Conservation (phyloP, 768 basidiomycete species). For the Trichaptum fuscoviolaceum region DNA sequence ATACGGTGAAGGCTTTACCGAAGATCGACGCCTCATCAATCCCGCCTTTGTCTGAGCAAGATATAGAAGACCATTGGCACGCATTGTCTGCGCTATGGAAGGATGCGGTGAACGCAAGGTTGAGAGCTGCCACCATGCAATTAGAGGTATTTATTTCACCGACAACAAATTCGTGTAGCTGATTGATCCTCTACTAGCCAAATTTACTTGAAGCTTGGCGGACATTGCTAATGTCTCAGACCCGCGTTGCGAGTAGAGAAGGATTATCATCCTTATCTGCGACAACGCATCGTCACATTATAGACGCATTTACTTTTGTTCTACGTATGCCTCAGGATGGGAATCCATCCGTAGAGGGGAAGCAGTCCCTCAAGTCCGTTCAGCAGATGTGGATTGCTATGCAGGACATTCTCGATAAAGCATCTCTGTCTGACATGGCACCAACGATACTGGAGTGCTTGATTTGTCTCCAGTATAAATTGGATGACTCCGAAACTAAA, state of each 20-base stretch:
- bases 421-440: background rate
- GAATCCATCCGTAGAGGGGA: background rate
- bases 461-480: background rate
- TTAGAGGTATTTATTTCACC: background rate
- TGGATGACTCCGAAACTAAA: background rate
- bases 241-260: background rate
- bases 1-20: conserved; percentile 6
- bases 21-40: conserved; percentile 2
- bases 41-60: conserved; percentile 5
- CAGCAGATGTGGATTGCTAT: background rate
- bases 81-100: conserved; percentile 12
- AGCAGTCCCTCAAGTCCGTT: background rate
- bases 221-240: background rate
- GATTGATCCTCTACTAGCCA: background rate
- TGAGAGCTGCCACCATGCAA: background rate
- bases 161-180: background rate
- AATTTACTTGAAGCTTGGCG: background rate
- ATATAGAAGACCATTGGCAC: conserved; percentile 10
- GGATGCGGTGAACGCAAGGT: conserved; percentile 1
- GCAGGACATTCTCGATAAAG: background rate
- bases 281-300: background rate
- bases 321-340: background rate
- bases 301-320: background rate
- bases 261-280: background rate
- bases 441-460: background rate